Conservation (phyloP, 345 rosid species). For the Mangifera indica region DNA sequence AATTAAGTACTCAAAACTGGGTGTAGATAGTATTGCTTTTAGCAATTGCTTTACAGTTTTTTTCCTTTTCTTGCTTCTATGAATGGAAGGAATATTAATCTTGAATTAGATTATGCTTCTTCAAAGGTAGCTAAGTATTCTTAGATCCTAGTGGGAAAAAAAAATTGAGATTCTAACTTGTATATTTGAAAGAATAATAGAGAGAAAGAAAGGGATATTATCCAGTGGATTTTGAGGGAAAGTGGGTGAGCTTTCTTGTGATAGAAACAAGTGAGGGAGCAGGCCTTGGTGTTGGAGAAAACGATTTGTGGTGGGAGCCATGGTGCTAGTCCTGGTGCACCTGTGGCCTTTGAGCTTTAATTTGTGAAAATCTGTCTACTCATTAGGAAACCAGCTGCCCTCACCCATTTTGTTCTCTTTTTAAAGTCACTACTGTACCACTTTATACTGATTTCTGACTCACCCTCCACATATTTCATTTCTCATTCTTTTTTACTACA, state of each 20-base stretch:
- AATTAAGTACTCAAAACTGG: too few relatives aligned
- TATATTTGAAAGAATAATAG: too few relatives aligned
- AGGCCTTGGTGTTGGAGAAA: constrained; percentile 21
- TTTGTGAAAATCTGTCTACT: constrained; percentile 23
- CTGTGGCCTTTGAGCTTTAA: not conserved
- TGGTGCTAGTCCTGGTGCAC: constrained; percentile 5
- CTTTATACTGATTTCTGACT: constrained; percentile 35
- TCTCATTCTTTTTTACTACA: constrained; percentile 9
- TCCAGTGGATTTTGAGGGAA: not conserved
- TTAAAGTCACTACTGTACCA: constrained; percentile 10
- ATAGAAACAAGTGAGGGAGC: constrained; percentile 11
- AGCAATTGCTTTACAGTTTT: not conserved
- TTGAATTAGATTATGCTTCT: not conserved
- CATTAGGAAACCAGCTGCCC: constrained; percentile 21
- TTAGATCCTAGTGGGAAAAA: not conserved
- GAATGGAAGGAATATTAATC: not conserved
- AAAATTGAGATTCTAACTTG: not conserved
- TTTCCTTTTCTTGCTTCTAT: not conserved
- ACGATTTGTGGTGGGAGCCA: constrained; percentile 5
- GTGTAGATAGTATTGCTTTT: too few relatives aligned
- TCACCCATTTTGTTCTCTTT: constrained; percentile 17
- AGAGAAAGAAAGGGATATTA: constrained; percentile 7
- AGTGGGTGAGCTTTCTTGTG: constrained; percentile 8
- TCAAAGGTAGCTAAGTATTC: not conserved
- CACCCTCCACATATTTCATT: constrained; percentile 36